phyloP scores from a whole-genome alignment of 768 basidiomycete genomes.

The Sarcodon aspratus region DNA sequence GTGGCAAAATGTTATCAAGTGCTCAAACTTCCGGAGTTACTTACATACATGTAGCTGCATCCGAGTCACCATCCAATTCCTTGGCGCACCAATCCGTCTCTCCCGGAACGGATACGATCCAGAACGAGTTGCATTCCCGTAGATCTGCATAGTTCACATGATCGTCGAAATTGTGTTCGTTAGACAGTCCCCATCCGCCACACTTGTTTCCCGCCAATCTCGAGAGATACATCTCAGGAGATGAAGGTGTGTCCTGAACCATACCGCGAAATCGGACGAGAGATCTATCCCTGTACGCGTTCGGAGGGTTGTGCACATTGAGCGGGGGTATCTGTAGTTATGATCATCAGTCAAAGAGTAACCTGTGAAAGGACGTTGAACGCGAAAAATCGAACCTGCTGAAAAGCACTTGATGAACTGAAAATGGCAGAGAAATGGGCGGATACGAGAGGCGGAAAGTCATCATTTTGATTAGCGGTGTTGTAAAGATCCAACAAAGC shows the following conservation, averaged over 20 bases:
- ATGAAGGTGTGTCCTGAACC: conserved; percentile 73
- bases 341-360: not conserved
- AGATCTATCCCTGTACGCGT: conserved; percentile 34
- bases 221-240: conserved; percentile 64
- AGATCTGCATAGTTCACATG: conserved; percentile 37
- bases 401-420: conserved; percentile 12
- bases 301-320: conserved; percentile 33
- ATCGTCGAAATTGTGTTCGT: conserved; percentile 15
- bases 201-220: conserved; percentile 27
- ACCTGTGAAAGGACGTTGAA: not conserved
- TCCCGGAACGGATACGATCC: conserved; percentile 69
- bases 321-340: conserved; percentile 45
- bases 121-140: conserved; percentile 51
- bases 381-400: conserved; percentile 9
- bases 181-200: conserved; percentile 70
- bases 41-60: not conserved
- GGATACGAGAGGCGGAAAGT: conserved; percentile 18
- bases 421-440: conserved; percentile 20
- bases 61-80: conserved; percentile 14
- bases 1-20: not conserved
- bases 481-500: conserved; percentile 38
- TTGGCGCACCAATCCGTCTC: conserved; percentile 45
- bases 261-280: conserved; percentile 68
- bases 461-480: conserved; percentile 9
- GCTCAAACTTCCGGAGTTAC: not conserved